Evolutionary conservation across 2,329 filamentous ascomycete species (phyloP).

Genomic region (Diplodia corticola): DNA sequence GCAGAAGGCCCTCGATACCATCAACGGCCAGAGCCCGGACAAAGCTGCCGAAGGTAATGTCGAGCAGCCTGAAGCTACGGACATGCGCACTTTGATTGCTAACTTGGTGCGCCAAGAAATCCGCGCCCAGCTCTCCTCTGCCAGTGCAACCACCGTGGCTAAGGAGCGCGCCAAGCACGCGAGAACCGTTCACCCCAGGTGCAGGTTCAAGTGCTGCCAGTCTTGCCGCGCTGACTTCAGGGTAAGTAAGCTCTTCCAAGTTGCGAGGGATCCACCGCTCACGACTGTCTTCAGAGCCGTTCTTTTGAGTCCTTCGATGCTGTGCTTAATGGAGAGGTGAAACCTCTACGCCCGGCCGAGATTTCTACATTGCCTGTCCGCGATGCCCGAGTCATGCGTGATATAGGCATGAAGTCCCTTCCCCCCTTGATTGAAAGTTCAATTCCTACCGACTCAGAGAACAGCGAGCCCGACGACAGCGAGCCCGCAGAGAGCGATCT

Average conservation of each 20-base stretch:
- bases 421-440: slow-evolving; percentile 1
- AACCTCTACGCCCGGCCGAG: slow-evolving; percentile 37
- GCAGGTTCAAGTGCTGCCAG: slow-evolving; percentile 50
- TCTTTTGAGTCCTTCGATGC: slow-evolving; percentile 48
- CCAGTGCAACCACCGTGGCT: neutral
- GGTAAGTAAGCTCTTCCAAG: neutral
- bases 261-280: neutral
- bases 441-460: neutral
- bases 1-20: slow-evolving; percentile 32
- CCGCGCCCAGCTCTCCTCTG: neutral
- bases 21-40: slow-evolving; percentile 25
- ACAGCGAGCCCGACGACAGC: neutral
- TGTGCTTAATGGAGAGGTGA: slow-evolving; percentile 41
- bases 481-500: slow-evolving; percentile 7
- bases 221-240: slow-evolving; percentile 51
- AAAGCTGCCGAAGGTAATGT: slow-evolving; percentile 3
- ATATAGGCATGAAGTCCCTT: slow-evolving; percentile 34
- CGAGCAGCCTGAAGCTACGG: neutral
- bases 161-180: slow-evolving; percentile 20
- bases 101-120: neutral
- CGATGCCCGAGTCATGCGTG: slow-evolving; percentile 38
- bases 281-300: slow-evolving; percentile 39
- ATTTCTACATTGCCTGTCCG: slow-evolving; percentile 36
- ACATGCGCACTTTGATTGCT: neutral
- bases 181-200: slow-evolving; percentile 29